These are phyloP conservation scores for Sarcomyxa edulis DNA, from an alignment of 768 basidiomycete genomes.

Conservation along the genomic window DNA sequence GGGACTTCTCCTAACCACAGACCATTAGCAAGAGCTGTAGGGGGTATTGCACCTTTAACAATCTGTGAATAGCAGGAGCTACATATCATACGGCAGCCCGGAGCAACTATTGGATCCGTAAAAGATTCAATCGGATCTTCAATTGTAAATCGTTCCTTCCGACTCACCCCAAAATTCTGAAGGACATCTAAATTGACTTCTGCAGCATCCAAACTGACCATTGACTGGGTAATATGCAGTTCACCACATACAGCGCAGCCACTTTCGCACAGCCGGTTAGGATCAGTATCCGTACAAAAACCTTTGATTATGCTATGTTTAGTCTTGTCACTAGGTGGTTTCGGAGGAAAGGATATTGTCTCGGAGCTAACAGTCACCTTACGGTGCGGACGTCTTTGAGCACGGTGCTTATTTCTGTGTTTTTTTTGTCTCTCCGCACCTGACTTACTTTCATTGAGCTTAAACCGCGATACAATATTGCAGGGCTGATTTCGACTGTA, in stretches of 20 bases:
- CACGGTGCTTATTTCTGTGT: too few relatives aligned
- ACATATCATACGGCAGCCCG: not conserved
- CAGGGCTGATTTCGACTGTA: too few relatives aligned
- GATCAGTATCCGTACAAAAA: not conserved
- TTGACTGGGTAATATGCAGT: not conserved
- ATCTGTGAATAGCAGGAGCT: too few relatives aligned
- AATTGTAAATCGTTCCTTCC: too few relatives aligned
- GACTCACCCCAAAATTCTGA: too few relatives aligned
- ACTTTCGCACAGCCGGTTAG: not conserved
- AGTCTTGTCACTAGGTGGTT: not conserved
- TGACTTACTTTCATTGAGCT: too few relatives aligned
- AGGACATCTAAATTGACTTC: not conserved
- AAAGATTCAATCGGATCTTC: too few relatives aligned
- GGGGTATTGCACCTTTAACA: constrained; percentile 13
- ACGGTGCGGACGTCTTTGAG: too few relatives aligned
- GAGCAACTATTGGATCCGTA: too few relatives aligned
- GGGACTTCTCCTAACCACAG: constrained; percentile 31
- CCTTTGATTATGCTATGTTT: not conserved
- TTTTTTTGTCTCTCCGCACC: too few relatives aligned
- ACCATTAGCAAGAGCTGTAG: constrained; percentile 22
- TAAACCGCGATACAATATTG: too few relatives aligned
- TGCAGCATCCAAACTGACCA: not conserved
- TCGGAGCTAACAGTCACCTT: too few relatives aligned
- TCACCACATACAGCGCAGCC: constrained; percentile 3
- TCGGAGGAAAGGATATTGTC: not conserved